Conservation (phyloP, 192 early-diverging fungal species). For the Coemansia sp. region DNA sequence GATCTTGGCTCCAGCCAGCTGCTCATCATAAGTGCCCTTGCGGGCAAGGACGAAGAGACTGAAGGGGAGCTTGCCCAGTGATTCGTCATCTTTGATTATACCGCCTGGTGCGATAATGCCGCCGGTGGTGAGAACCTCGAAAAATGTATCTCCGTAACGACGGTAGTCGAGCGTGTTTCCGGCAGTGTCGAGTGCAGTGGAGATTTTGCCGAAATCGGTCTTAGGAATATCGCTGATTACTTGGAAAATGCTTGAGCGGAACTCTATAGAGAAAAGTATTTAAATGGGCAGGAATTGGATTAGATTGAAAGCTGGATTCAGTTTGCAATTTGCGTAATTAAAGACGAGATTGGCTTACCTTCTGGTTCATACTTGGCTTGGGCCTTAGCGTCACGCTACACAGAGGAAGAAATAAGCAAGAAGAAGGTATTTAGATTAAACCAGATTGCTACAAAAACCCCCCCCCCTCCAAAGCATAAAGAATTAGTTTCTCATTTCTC, state of each 20-base stretch:
- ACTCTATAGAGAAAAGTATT: conserved; percentile 8
- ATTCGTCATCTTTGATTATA: conserved; percentile 64
- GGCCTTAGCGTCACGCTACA: conserved; percentile 62
- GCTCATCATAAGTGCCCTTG: conserved; percentile 67
- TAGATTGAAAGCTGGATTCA: not conserved
- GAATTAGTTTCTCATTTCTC: not conserved
- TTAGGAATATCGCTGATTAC: conserved; percentile 57
- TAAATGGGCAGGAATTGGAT: not conserved
- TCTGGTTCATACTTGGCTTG: conserved; percentile 71
- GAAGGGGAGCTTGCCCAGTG: conserved; percentile 76
- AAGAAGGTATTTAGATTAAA: not conserved
- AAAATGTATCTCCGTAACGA: conserved; percentile 92
- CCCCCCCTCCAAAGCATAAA: no score
- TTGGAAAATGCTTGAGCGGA: conserved; percentile 47
- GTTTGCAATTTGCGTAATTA: no score
- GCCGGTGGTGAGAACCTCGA: conserved; percentile 91
- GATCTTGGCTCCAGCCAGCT: conserved; percentile 66
- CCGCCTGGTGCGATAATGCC: conserved; percentile 71
- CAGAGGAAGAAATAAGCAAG: not conserved
- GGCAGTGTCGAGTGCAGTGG: conserved; percentile 71
- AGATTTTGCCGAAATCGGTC: conserved; percentile 71
- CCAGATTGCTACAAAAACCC: not conserved
- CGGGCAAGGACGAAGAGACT: conserved; percentile 55
- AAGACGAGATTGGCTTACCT: conserved; percentile 13
- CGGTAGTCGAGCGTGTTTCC: conserved; percentile 91